Percentiles rank a stretch among this genome's conserved stretches.
Conservation (phyloP, 1,284 basidiomycete genomes). For the Binderoboletus segoi region DNA sequence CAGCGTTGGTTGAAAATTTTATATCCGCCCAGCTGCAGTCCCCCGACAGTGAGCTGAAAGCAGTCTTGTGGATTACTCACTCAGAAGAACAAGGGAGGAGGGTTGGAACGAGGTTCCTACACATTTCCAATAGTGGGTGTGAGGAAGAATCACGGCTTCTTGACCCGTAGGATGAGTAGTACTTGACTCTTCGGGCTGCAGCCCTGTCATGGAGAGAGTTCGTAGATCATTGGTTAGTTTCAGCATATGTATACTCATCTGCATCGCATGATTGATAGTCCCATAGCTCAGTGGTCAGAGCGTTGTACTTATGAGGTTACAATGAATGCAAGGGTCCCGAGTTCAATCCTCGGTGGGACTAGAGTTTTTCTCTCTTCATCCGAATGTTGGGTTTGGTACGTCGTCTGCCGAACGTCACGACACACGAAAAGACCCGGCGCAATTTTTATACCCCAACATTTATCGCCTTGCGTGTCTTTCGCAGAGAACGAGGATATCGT, state of each 20-base stretch:
- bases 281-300: conserved; percentile 44
- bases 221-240: neutral
- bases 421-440: neutral
- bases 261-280: conserved; percentile 23
- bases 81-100: conserved; percentile 77
- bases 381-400: neutral
- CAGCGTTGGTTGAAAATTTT: conserved; percentile 63
- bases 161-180: conserved; percentile 20
- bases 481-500: neutral
- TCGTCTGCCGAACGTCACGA: too few species aligned
- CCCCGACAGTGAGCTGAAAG: conserved; percentile 57
- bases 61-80: conserved; percentile 86
- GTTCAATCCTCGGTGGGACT: conserved; percentile 44
- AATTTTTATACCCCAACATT: neutral
- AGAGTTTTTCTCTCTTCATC: conserved; percentile 19
- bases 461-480: neutral
- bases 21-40: conserved; percentile 56
- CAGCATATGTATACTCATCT: neutral
- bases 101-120: conserved; percentile 71
- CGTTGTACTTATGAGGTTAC: conserved; percentile 43
- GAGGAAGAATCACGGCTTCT: conserved; percentile 44
- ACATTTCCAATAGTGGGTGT: conserved; percentile 49
- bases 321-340: conserved; percentile 41
- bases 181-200: too few species aligned
- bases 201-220: too few species aligned